phyloP scores from a whole-genome alignment of 306 rosid species.

The Echinosophora koreensis region DNA sequence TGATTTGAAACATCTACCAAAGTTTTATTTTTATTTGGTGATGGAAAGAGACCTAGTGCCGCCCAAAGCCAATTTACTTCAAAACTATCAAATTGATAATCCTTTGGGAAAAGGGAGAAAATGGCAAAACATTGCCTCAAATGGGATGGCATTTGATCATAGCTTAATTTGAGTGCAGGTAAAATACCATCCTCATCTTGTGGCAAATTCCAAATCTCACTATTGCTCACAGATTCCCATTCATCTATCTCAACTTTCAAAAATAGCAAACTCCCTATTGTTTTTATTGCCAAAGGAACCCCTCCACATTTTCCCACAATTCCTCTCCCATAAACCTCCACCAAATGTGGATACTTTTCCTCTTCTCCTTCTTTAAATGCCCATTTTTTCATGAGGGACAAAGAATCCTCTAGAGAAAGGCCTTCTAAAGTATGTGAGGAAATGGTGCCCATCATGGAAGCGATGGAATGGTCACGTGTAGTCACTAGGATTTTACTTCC shows the following conservation, averaged over 20 bases:
- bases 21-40: not conserved
- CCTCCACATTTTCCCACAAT: constrained; percentile 39
- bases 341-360: not conserved
- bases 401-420: not conserved
- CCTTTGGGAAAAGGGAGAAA: not conserved
- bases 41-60: not conserved
- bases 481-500: not conserved
- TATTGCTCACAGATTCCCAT: not conserved
- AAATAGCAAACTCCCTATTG: not conserved
- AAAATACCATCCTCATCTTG: not conserved
- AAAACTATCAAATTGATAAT: not conserved
- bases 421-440: not conserved
- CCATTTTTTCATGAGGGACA: not conserved
- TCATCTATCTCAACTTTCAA: not conserved
- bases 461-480: not conserved
- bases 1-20: not conserved
- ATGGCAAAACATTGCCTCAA: not conserved
- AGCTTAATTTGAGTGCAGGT: not conserved
- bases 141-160: not conserved
- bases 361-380: constrained; percentile 4
- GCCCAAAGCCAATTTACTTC: not conserved
- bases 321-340: constrained; percentile 13
- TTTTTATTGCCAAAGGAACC: constrained; percentile 44
- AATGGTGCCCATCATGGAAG: not conserved
- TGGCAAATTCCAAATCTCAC: constrained; percentile 40